Percentiles rank a stretch among this genome's conserved stretches.
Evolutionary conservation across 345 rosid species (phyloP).

Genomic region (Rhodamnia rubescens): DNA sequence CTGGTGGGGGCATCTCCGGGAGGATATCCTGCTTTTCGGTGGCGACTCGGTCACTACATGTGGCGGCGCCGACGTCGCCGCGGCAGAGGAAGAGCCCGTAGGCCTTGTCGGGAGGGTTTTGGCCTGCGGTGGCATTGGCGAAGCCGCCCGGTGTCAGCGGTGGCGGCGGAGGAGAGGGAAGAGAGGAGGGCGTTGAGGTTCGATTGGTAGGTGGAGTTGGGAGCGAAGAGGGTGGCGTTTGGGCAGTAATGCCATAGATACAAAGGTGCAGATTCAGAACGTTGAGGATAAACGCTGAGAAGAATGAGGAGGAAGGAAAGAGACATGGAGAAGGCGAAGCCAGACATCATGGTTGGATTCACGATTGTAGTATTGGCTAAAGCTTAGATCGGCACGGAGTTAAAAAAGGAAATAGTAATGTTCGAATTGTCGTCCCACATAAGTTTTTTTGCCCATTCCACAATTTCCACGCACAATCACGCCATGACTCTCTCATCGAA

Average conservation of each 20-base stretch:
- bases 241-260: not conserved
- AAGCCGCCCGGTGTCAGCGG: not conserved
- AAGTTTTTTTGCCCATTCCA: too few relatives aligned
- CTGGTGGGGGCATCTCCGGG: slow-evolving; percentile 5
- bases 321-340: too few relatives aligned
- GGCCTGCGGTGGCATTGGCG: not conserved
- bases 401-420: not conserved
- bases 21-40: not conserved
- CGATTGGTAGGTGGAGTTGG: not conserved
- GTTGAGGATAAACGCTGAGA: too few relatives aligned
- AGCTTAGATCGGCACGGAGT: too few relatives aligned
- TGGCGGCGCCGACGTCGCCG: not conserved
- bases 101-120: not conserved
- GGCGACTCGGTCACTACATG: not conserved
- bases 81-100: slow-evolving; percentile 10
- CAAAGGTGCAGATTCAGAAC: not conserved
- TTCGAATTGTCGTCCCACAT: not conserved
- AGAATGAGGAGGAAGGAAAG: not conserved
- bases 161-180: not conserved
- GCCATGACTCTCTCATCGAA: too few relatives aligned
- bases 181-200: not conserved
- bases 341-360: too few relatives aligned
- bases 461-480: too few relatives aligned
- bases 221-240: slow-evolving; percentile 1
- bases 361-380: too few relatives aligned